A percentile compares a stretch with the other conserved stretches of the same genome.
Evolutionary conservation across 768 basidiomycete species (phyloP).

Genomic region (Suillus bovinus): DNA sequence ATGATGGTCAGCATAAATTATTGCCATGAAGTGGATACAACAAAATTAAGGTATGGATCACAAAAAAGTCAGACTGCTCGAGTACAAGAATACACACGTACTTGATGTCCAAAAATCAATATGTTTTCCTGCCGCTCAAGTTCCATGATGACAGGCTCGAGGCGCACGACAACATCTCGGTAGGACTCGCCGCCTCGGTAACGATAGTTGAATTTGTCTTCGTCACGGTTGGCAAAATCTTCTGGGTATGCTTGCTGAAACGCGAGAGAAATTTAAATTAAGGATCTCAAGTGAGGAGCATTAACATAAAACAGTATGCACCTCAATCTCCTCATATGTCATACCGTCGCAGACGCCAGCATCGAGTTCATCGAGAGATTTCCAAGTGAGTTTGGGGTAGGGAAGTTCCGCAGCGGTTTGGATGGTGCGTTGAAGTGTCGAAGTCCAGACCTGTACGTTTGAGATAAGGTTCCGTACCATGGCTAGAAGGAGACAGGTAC

Average conservation of each 20-base stretch:
- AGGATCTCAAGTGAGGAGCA: neutral
- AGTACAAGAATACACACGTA: conserved; percentile 22
- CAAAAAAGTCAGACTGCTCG: neutral
- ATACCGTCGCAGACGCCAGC: conserved; percentile 99
- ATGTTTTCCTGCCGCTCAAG: conserved; percentile 98
- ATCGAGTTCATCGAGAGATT: conserved; percentile 96
- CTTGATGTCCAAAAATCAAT: conserved; percentile 94
- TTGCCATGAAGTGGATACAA: neutral
- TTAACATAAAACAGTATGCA: conserved; percentile 32
- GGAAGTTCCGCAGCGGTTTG: conserved; percentile 84
- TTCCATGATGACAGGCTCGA: conserved; percentile 99
- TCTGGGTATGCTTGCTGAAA: conserved; percentile 89
- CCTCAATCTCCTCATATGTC: conserved; percentile 99
- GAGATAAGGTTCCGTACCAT: neutral
- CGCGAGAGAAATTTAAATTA: conserved; percentile 1
- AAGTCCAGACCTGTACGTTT: conserved; percentile 86
- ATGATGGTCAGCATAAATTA: conserved; percentile 9
- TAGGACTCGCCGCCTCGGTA: conserved; percentile 98
- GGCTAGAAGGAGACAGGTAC: neutral
- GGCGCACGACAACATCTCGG: conserved; percentile 90
- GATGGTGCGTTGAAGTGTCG: conserved; percentile 91
- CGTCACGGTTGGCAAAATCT: conserved; percentile 96
- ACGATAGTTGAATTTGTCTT: conserved; percentile 99
- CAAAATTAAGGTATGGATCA: neutral
- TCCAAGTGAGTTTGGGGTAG: conserved; percentile 96